These are phyloP conservation scores for Ramalina intermedia DNA, from an alignment of 495 filamentous ascomycete species.

Conservation along the genomic window DNA sequence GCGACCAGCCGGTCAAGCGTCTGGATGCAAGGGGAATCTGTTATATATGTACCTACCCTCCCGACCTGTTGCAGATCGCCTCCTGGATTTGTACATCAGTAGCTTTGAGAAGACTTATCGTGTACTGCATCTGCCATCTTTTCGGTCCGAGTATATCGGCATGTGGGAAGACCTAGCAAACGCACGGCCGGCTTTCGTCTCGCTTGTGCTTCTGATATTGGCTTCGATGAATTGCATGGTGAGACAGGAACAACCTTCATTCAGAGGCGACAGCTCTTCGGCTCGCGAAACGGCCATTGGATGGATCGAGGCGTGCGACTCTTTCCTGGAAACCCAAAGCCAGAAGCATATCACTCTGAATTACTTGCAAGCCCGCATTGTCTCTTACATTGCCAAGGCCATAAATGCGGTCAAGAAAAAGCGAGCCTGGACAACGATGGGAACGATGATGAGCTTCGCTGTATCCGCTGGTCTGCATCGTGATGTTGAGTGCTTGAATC, in stretches of 20 bases:
- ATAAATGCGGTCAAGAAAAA: conserved; percentile 36
- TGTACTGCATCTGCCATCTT: conserved; percentile 43
- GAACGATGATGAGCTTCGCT: conserved; percentile 31
- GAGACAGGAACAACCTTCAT: conserved; percentile 26
- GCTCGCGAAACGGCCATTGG: conserved; percentile 22
- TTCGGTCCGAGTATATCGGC: conserved; percentile 35
- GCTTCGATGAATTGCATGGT: conserved; percentile 19
- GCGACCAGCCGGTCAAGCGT: conserved; percentile 15
- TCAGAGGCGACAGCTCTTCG: conserved; percentile 25
- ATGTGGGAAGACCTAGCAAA: conserved; percentile 31
- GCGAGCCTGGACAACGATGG: conserved; percentile 35
- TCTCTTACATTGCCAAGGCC: conserved; percentile 33
- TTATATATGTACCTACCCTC: conserved; percentile 27
- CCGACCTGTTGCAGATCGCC: conserved; percentile 33
- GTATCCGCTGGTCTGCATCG: conserved; percentile 42
- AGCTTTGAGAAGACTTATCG: conserved; percentile 43
- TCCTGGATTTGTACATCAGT: conserved; percentile 39
- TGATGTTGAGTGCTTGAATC: conserved; percentile 20
- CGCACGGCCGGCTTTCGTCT: conserved; percentile 16
- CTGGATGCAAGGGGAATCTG: neutral
- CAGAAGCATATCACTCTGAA: conserved; percentile 29
- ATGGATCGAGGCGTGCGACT: conserved; percentile 24
- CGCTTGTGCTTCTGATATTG: conserved; percentile 24
- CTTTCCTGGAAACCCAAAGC: conserved; percentile 24
- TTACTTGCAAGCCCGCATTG: conserved; percentile 37